A percentile compares a stretch with the other conserved stretches of the same genome.
Evolutionary conservation across 2,329 filamentous ascomycete species (phyloP).

Genomic region (Niveomyces coronatus): DNA sequence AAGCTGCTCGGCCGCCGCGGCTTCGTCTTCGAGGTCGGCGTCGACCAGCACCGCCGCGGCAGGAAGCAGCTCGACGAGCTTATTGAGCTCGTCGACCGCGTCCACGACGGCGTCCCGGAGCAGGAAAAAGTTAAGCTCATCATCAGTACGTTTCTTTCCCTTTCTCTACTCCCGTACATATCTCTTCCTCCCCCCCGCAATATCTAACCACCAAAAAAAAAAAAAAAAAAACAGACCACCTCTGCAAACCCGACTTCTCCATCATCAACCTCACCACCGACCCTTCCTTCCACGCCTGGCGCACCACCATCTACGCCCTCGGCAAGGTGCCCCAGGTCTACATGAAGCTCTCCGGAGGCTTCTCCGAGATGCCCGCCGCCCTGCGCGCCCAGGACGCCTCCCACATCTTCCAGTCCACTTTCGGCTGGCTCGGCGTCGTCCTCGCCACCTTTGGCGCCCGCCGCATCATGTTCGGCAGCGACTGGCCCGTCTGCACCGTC

Average conservation of each 20-base stretch:
- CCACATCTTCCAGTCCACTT: constrained; percentile 51
- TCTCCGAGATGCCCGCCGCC: constrained; percentile 62
- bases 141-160: constrained; percentile 46
- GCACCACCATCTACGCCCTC: constrained; percentile 55
- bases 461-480: constrained; percentile 80
- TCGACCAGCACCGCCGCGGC: constrained; percentile 71
- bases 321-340: constrained; percentile 56
- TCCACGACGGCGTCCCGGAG: constrained; percentile 51
- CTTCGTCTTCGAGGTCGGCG: constrained; percentile 70
- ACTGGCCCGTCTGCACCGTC: constrained; percentile 87
- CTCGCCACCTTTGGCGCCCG: constrained; percentile 61
- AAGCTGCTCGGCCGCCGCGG: constrained; percentile 53
- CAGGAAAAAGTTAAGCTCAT: constrained; percentile 55
- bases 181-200: no score
- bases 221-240: constrained; percentile 53
- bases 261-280: constrained; percentile 47
- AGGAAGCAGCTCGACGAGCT: constrained; percentile 63
- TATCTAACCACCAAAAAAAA: no score
- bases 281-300: constrained; percentile 58
- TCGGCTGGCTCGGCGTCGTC: constrained; percentile 62
- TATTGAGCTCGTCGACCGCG: constrained; percentile 56
- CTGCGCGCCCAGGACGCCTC: constrained; percentile 38
- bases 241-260: constrained; percentile 76
- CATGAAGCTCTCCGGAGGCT: constrained; percentile 84
- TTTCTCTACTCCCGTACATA: background rate